Conservation (phyloP, 495 filamentous ascomycete species). For the Penicillium flavigenum region DNA sequence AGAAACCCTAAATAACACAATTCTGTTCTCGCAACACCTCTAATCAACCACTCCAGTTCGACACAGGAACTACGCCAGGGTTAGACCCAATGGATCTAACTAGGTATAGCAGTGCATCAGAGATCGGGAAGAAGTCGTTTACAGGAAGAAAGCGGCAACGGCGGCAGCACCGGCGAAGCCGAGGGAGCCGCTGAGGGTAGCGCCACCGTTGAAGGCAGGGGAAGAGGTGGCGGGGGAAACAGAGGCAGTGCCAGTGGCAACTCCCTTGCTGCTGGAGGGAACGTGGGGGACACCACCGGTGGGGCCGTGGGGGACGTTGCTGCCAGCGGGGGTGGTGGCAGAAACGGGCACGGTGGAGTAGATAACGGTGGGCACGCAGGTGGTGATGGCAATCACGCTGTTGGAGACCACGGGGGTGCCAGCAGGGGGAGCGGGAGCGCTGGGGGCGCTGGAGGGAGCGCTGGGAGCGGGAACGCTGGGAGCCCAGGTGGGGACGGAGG, state of each 20-base stretch:
- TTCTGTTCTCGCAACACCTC: slow-evolving; percentile 15
- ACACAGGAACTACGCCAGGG: not conserved
- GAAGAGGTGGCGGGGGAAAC: slow-evolving; percentile 35
- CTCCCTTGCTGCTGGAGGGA: slow-evolving; percentile 24
- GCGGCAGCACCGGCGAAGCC: slow-evolving; percentile 50
- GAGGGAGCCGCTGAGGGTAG: slow-evolving; percentile 48
- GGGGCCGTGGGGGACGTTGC: slow-evolving; percentile 13
- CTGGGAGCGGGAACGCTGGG: slow-evolving; percentile 11
- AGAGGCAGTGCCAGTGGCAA: slow-evolving; percentile 26
- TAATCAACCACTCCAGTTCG: slow-evolving; percentile 5
- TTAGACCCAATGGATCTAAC: slow-evolving; percentile 10
- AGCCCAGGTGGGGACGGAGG: slow-evolving; percentile 22
- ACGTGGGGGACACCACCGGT: slow-evolving; percentile 30
- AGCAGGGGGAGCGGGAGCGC: slow-evolving; percentile 20
- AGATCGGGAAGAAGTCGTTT: slow-evolving; percentile 37
- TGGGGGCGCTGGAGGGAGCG: slow-evolving; percentile 9
- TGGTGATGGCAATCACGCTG: slow-evolving; percentile 41
- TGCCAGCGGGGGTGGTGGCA: slow-evolving; percentile 25
- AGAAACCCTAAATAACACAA: slow-evolving; percentile 35
- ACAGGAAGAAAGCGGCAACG: slow-evolving; percentile 54
- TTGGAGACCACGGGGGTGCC: slow-evolving; percentile 15
- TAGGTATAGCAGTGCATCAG: slow-evolving; percentile 25
- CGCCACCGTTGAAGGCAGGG: slow-evolving; percentile 49
- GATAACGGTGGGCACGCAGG: slow-evolving; percentile 47
- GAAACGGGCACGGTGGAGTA: slow-evolving; percentile 37